Evolutionary conservation across 352 stramenopile species (phyloP).

Genomic region (Globisporangium rhizosaccharum): DNA sequence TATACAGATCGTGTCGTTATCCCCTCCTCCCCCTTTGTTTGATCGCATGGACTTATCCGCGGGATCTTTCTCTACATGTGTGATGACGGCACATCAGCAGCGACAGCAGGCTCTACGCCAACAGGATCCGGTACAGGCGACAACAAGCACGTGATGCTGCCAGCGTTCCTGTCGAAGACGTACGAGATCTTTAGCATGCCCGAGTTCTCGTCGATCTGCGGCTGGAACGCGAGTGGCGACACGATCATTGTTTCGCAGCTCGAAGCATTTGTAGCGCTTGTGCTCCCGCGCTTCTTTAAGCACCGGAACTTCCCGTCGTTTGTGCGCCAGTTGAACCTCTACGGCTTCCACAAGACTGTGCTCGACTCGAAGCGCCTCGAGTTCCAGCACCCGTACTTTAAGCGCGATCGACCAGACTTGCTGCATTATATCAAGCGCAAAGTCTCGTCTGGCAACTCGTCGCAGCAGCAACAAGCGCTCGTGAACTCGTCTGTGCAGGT

Average conservation of each 20-base stretch:
- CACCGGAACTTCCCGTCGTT: constrained; percentile 93
- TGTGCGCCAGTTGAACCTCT: constrained; percentile 92
- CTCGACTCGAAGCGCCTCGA: constrained; percentile 90
- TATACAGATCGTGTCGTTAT: no score
- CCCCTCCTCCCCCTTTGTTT: no score
- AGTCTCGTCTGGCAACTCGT: constrained; percentile 44
- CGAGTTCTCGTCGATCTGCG: constrained; percentile 79
- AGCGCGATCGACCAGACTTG: constrained; percentile 77
- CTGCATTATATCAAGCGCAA: constrained; percentile 88
- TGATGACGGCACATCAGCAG: background rate
- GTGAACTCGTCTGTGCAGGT: constrained; percentile 58
- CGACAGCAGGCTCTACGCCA: constrained; percentile 1
- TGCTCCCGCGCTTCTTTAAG: constrained; percentile 90
- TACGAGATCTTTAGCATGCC: constrained; percentile 91
- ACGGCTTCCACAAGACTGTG: constrained; percentile 92
- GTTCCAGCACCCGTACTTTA: constrained; percentile 92
- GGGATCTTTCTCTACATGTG: no score
- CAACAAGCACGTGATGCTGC: constrained; percentile 82
- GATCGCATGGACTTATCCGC: no score
- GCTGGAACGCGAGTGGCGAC: constrained; percentile 88
- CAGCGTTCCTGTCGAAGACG: constrained; percentile 91
- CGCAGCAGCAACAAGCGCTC: constrained; percentile 29
- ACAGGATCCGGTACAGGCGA: constrained; percentile 11
- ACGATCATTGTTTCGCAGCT: constrained; percentile 91
- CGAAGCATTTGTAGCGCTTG: constrained; percentile 74